Evolutionary conservation across 768 basidiomycete genomes (phyloP).

Genomic region (Leccinum barrowsii): DNA sequence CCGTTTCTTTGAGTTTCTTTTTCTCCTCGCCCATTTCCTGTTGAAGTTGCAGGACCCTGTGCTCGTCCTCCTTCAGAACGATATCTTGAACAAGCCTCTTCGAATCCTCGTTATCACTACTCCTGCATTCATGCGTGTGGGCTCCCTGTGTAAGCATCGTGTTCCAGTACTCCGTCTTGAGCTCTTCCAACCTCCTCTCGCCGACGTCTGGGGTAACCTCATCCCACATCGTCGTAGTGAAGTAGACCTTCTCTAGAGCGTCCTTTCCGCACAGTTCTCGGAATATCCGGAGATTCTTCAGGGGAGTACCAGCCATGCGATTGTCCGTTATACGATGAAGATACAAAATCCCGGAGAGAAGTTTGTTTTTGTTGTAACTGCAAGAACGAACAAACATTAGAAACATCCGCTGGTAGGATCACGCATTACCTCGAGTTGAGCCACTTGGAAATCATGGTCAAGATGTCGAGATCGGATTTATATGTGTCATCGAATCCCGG

Average conservation of each 20-base stretch:
- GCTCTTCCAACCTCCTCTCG: conserved; percentile 6
- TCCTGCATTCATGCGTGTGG: neutral
- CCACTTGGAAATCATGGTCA: too few relatives aligned
- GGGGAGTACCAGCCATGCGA: conserved; percentile 33
- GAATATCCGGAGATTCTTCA: conserved; percentile 35
- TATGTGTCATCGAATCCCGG: too few relatives aligned
- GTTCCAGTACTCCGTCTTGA: conserved; percentile 1
- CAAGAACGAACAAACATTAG: too few relatives aligned
- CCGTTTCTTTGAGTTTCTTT: neutral
- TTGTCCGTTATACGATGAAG: conserved; percentile 40
- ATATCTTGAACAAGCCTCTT: neutral
- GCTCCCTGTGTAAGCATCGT: conserved; percentile 6
- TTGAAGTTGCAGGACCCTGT: neutral
- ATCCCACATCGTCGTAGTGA: conserved; percentile 27
- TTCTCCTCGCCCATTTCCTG: neutral
- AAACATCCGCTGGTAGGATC: too few relatives aligned
- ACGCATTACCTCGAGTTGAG: too few relatives aligned
- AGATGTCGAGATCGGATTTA: too few relatives aligned
- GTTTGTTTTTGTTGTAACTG: conserved; percentile 9
- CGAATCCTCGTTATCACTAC: neutral
- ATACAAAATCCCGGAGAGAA: conserved; percentile 36
- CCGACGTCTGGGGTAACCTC: conserved; percentile 30
- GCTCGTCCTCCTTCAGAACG: neutral
- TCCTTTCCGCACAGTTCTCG: conserved; percentile 23
- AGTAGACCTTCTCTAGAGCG: conserved; percentile 30